These are phyloP conservation scores for Naegleria gruberi DNA, from an alignment of 208 protist species.

Conservation along the genomic window DNA sequence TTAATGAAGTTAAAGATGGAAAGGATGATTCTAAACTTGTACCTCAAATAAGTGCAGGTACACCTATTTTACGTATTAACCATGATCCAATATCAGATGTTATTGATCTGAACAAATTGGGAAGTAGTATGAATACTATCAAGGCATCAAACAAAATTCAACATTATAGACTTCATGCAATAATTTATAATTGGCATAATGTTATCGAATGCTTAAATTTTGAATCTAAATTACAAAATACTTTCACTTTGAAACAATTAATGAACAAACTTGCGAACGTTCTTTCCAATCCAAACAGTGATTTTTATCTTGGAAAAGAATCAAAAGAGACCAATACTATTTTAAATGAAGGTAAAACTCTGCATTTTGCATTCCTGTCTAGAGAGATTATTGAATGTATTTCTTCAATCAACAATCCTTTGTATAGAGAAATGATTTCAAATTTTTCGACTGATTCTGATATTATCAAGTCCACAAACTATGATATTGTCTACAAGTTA, in stretches of 20 bases:
- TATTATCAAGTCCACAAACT: not conserved
- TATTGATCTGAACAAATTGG: not conserved
- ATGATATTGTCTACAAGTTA: not conserved
- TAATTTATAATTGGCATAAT: not conserved
- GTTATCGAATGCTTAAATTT: not conserved
- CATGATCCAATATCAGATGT: not conserved
- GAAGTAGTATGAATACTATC: not conserved
- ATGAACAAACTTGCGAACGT: not conserved
- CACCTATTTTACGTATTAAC: not conserved
- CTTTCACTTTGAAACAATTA: not conserved
- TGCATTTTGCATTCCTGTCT: not conserved
- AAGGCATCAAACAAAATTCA: not conserved
- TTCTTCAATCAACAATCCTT: not conserved
- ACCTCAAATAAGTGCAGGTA: not conserved
- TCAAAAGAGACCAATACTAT: not conserved
- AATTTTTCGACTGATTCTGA: too few species aligned
- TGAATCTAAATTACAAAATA: not conserved
- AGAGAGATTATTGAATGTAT: not conserved
- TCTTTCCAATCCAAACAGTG: not conserved
- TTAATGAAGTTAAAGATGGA: not conserved
- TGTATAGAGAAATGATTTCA: not conserved
- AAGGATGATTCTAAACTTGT: not conserved
- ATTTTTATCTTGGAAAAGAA: not conserved
- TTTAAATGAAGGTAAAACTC: not conserved
- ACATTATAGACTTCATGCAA: not conserved